Percentiles rank a stretch among this genome's conserved stretches.
Conservation (phyloP, 768 basidiomycete genomes). For the Mycena olivaceomarginata region DNA sequence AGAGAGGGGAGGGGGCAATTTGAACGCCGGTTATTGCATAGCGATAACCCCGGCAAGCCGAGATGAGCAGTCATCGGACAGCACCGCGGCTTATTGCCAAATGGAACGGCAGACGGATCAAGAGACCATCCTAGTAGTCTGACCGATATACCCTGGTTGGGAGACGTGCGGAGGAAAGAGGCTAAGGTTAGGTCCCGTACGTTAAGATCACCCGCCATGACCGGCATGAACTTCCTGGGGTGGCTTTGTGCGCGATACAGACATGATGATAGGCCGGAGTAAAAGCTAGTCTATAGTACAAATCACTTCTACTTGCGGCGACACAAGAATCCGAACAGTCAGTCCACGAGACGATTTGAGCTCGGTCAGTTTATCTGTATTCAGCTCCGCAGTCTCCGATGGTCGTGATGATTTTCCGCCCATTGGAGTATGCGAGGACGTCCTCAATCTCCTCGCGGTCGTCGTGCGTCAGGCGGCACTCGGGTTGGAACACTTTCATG, state of each 20-base stretch:
- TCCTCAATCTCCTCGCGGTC: constrained; percentile 79
- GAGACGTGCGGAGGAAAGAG: not conserved
- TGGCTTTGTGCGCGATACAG: no score
- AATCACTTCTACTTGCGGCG: not conserved
- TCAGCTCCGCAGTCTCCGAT: constrained; percentile 92
- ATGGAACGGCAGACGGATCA: no score
- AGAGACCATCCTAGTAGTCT: no score
- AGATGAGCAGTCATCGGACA: no score
- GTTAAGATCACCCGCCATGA: no score
- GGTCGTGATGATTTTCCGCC: constrained; percentile 75
- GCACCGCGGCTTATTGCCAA: not conserved
- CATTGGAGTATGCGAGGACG: constrained; percentile 76
- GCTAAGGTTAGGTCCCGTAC: not conserved
- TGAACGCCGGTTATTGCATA: not conserved
- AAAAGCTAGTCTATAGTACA: not conserved
- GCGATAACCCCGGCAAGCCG: not conserved
- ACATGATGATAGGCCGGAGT: not conserved
- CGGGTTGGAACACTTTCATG: constrained; percentile 66
- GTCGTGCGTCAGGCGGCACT: constrained; percentile 70
- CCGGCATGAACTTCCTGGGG: no score
- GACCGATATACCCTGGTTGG: no score
- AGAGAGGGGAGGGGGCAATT: not conserved
- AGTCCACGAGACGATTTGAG: not conserved
- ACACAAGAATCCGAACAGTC: not conserved
- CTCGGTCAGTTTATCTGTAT: constrained; percentile 70